Evolutionary conservation across 164 flowering plant species (phyloP).

Genomic region (Akebia trifoliata): DNA sequence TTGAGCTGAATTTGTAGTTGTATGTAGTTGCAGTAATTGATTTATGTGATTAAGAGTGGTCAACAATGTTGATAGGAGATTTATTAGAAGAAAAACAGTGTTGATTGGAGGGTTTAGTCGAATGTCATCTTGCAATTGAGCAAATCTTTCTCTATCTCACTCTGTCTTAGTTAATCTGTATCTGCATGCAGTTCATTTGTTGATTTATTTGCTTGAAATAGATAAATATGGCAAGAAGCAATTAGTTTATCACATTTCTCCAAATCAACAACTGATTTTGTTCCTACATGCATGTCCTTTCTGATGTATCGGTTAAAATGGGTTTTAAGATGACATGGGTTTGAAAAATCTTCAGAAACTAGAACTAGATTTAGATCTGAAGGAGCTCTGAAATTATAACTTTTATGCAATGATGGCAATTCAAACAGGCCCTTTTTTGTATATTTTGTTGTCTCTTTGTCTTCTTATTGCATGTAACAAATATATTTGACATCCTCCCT

Average conservation of each 20-base stretch:
- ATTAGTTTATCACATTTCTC: background rate
- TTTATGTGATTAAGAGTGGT: too few relatives aligned
- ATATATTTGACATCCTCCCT: too few relatives aligned
- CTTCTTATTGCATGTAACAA: background rate
- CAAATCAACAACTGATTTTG: background rate
- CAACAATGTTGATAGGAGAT: too few relatives aligned
- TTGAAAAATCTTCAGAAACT: background rate
- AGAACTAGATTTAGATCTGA: background rate
- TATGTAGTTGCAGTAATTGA: too few relatives aligned
- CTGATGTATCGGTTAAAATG: background rate
- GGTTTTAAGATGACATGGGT: background rate
- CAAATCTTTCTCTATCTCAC: background rate
- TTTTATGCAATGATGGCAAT: too few relatives aligned
- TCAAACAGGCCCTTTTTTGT: too few relatives aligned
- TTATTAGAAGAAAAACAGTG: background rate
- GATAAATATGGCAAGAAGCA: background rate
- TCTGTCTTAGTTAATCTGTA: too few relatives aligned
- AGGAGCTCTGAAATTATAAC: too few relatives aligned
- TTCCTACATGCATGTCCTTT: background rate
- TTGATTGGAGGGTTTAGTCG: background rate
- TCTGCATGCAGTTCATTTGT: conserved; percentile 7
- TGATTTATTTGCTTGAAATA: conserved; percentile 4
- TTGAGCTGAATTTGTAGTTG: too few relatives aligned
- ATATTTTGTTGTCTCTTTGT: too few relatives aligned
- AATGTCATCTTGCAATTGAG: background rate